Base-by-base conservation (phyloP, 495 filamentous ascomycete species). In the Penicillium dipodomyicola region DNA sequence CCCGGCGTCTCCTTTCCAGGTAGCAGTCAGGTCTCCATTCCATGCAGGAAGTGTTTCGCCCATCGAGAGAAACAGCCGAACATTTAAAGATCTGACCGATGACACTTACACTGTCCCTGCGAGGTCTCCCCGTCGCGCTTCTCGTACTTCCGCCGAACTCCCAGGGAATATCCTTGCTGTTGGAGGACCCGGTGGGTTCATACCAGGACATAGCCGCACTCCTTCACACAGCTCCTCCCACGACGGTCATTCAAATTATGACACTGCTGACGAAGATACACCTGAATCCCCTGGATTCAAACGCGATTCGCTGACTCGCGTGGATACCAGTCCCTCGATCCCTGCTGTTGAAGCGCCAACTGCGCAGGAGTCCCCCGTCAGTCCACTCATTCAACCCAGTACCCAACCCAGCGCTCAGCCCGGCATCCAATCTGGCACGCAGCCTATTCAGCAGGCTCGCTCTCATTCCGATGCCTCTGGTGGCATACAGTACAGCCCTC, bases 201-300 rank as follows among this genome's bases (percentile, higher is more conserved):
- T 37, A 22, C 49, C 54, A 20, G 56, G 43, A 17, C 60, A 55
- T 14, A 64, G 52, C 43, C 49, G 63, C 39, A 41, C 60, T 10
- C 59, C 66, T 6, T 65, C 65, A 11, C 47, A 47, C 7, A 46
- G 22, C 22, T 62, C 56, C 12, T 68, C 64, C 11, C 54, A 54
- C 1, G 61, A 65, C 0, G 47, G 46, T 45, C 52, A 56, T 52
- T 64, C 72, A 12, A 71, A 69, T 41, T 76, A 76, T 39, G 65
- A 76, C 19, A 76, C 73, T 5, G 73, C 73, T 23, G 70, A 75
- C 17, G 73, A 76, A 56, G 61, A 63, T 46, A 49, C 56, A 12
- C 62, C 72, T 12, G 60, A 51, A 14, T 33, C 43, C 45, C 57
- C 63, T 11, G 48, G 39, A 14, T 42, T 59, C 14, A 51, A 37